Percentiles rank a stretch among this genome's conserved stretches.
These are phyloP conservation scores for Tephrocybe sp. DNA, from an alignment of 768 basidiomycete genomes.

Conservation along the genomic window DNA sequence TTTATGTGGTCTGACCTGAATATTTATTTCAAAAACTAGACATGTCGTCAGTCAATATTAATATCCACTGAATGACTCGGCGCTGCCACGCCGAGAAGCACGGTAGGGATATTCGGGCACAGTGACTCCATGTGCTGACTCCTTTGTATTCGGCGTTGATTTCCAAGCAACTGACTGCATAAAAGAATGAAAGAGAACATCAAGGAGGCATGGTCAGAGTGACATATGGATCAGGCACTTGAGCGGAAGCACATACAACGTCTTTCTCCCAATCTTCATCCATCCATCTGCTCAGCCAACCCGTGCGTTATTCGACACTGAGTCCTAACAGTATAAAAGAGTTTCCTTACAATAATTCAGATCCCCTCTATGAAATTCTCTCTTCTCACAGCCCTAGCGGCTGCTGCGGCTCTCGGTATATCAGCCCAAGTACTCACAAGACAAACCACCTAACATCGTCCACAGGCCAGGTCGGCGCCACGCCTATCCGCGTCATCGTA, in stretches of 20 bases:
- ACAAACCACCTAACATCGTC: not conserved
- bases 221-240: not conserved
- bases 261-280: not conserved
- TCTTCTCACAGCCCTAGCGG: constrained; percentile 27
- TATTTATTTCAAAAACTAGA: too few relatives aligned
- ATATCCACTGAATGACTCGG: too few relatives aligned
- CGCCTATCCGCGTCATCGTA: constrained; percentile 48
- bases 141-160: too few relatives aligned
- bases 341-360: constrained; percentile 5
- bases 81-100: too few relatives aligned
- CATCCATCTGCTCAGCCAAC: constrained; percentile 1
- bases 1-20: too few relatives aligned
- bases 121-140: too few relatives aligned
- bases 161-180: too few relatives aligned
- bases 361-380: constrained; percentile 16
- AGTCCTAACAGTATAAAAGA: constrained; percentile 2
- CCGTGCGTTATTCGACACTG: constrained; percentile 8
- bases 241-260: constrained; percentile 9
- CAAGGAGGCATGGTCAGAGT: too few relatives aligned
- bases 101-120: too few relatives aligned
- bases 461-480: constrained; percentile 42
- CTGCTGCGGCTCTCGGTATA: constrained; percentile 37
- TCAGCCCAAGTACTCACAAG: not conserved
- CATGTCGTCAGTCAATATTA: too few relatives aligned
- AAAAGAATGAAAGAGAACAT: too few relatives aligned